phyloP scores from a whole-genome alignment of 768 basidiomycete genomes.

The Tricholomella constricta region DNA sequence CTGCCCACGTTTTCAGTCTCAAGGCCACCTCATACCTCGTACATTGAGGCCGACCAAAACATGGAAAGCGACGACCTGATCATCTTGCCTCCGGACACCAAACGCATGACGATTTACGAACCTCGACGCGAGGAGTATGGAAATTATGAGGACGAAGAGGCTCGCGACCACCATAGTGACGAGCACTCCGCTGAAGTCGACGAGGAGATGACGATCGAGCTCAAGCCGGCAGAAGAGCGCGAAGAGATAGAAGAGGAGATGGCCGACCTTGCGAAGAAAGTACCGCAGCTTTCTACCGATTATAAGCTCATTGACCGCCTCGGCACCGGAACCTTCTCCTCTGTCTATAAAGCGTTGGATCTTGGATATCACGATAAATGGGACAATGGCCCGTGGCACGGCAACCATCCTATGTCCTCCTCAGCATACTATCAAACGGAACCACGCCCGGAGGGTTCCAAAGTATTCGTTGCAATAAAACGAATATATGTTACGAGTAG shows the following conservation, averaged over 20 bases:
- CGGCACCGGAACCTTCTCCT: constrained; percentile 97
- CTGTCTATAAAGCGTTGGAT: constrained; percentile 98
- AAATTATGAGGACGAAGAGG: constrained; percentile 8
- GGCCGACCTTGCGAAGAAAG: constrained; percentile 59
- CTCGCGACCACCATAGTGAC: constrained; percentile 28
- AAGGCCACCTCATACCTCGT: constrained; percentile 16
- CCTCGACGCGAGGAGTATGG: not conserved
- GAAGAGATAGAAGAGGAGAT: constrained; percentile 81
- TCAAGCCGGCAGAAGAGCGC: constrained; percentile 67
- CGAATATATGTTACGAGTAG: constrained; percentile 96
- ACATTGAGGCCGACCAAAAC: constrained; percentile 51
- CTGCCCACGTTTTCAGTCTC: constrained; percentile 29
- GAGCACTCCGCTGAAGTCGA: constrained; percentile 45
- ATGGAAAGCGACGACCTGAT: constrained; percentile 49
- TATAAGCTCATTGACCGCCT: constrained; percentile 88
- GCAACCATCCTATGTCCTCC: constrained; percentile 59
- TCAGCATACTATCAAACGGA: constrained; percentile 66
- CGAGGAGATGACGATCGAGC: constrained; percentile 61
- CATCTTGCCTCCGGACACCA: constrained; percentile 7
- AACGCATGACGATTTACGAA: not conserved
- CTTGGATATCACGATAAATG: constrained; percentile 70
- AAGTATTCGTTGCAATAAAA: constrained; percentile 90
- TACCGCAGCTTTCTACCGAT: constrained; percentile 64
- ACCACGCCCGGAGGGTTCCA: constrained; percentile 40
- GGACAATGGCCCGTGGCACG: constrained; percentile 77